phyloP scores from a whole-genome alignment of 768 basidiomycete species.

The Tricholoma sp. region DNA sequence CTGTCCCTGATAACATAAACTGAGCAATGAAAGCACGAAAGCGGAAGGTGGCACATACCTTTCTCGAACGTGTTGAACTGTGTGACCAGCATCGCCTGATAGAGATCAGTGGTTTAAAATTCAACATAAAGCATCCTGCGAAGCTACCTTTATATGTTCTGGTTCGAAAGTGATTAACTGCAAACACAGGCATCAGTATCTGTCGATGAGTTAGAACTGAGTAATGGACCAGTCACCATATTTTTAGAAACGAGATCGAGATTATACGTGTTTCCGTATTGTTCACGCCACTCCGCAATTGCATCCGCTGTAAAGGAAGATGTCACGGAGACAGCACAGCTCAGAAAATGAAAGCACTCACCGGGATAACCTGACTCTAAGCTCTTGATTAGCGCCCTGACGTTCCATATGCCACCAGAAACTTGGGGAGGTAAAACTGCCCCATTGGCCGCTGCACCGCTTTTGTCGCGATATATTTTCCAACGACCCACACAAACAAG shows the following conservation, averaged over 20 bases:
- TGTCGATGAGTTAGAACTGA: background rate
- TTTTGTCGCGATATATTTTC: background rate
- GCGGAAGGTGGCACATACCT: background rate
- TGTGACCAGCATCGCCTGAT: background rate
- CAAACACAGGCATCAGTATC: background rate
- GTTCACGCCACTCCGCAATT: constrained; percentile 16
- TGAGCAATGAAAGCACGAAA: constrained; percentile 4
- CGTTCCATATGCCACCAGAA: constrained; percentile 16
- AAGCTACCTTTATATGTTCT: constrained; percentile 16
- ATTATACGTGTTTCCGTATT: constrained; percentile 21
- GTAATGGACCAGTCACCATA: constrained; percentile 21
- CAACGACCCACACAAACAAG: background rate
- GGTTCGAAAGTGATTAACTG: constrained; percentile 42
- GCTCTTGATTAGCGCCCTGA: constrained; percentile 15
- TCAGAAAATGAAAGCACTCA: constrained; percentile 8
- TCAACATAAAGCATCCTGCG: constrained; percentile 20
- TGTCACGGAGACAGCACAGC: background rate
- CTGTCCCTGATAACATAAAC: background rate
- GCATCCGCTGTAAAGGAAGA: constrained; percentile 20
- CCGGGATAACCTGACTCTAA: constrained; percentile 29
- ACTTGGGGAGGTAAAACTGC: constrained; percentile 28
- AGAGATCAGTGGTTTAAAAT: background rate
- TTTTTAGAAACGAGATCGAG: constrained; percentile 25
- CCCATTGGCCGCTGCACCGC: constrained; percentile 23
- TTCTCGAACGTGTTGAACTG: background rate